A percentile compares a stretch with the other conserved stretches of the same genome.
These are phyloP conservation scores for Yarrowia osloensis DNA, from an alignment of 805 yeast genomes.

Conservation along the genomic window DNA sequence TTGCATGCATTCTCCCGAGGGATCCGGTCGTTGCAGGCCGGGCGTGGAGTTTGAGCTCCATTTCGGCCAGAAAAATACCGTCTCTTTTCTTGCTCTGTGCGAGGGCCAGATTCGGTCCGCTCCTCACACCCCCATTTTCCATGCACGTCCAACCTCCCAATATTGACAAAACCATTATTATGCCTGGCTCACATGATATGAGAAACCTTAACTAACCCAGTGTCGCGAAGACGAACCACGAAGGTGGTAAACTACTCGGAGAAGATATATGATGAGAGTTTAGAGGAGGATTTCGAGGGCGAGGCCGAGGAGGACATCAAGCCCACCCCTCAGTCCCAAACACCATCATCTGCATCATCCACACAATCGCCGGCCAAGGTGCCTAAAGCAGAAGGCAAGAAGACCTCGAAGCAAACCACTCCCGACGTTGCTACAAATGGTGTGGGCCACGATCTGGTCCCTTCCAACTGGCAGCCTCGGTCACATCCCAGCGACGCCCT, in stretches of 20 bases:
- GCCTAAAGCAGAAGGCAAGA: slow-evolving; percentile 1
- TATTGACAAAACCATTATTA: slow-evolving; percentile 17
- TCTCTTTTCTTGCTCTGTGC: background rate
- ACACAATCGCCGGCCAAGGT: slow-evolving; percentile 9
- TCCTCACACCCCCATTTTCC: slow-evolving; percentile 4
- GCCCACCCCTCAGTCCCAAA: background rate
- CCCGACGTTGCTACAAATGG: background rate
- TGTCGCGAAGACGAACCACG: slow-evolving; percentile 27
- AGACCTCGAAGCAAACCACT: slow-evolving; percentile 13
- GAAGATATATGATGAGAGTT: slow-evolving; percentile 12
- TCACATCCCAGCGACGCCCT: slow-evolving; percentile 12
- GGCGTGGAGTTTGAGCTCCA: background rate
- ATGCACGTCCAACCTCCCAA: slow-evolving; percentile 25
- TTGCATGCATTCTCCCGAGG: background rate
- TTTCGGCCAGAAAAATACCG: background rate
- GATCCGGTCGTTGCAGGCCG: background rate
- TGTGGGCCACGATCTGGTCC: background rate
- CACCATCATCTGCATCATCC: slow-evolving; percentile 3
- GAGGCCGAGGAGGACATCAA: slow-evolving; percentile 5
- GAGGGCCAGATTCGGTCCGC: background rate
- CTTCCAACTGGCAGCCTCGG: slow-evolving; percentile 25
- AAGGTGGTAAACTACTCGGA: slow-evolving; percentile 30
- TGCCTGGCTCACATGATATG: slow-evolving; percentile 1
- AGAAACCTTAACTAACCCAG: slow-evolving; percentile 19
- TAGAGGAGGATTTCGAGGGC: slow-evolving; percentile 15